Evolutionary conservation across 139 green algal species (phyloP).

Genomic region (Chlorella sp.): DNA sequence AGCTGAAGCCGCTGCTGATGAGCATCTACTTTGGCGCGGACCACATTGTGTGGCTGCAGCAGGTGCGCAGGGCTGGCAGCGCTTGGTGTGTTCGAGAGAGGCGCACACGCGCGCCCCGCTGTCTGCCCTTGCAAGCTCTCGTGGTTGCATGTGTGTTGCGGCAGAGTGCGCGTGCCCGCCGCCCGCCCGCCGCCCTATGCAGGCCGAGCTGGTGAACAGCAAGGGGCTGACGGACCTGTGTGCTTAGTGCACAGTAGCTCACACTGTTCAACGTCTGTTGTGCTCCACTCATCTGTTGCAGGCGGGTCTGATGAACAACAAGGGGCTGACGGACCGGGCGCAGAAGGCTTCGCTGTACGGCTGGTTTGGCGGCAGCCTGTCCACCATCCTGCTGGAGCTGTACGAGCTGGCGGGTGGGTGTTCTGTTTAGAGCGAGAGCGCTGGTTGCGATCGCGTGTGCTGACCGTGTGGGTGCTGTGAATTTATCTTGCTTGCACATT

Average conservation of each 20-base stretch:
- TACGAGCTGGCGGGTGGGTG: conserved; percentile 43
- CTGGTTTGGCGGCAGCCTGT: conserved; percentile 67
- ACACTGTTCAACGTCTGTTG: too few relatives aligned
- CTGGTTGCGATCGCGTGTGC: not conserved
- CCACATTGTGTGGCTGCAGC: conserved; percentile 92
- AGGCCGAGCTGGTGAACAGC: too few relatives aligned
- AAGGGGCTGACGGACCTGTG: too few relatives aligned
- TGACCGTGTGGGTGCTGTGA: too few relatives aligned
- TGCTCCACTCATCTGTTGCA: not conserved
- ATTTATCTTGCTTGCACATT: too few relatives aligned
- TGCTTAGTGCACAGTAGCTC: too few relatives aligned
- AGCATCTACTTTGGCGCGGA: conserved; percentile 94
- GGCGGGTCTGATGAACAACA: conserved; percentile 85
- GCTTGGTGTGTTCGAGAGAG: not conserved
- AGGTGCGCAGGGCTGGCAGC: conserved; percentile 22
- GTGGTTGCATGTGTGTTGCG: too few relatives aligned
- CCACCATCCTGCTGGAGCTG: conserved; percentile 58
- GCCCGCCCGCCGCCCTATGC: too few relatives aligned
- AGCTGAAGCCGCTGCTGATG: conserved; percentile 91
- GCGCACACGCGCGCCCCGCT: too few relatives aligned
- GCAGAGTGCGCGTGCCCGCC: too few relatives aligned
- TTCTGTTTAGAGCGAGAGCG: not conserved
- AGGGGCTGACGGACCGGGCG: conserved; percentile 62
- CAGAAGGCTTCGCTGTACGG: conserved; percentile 79
- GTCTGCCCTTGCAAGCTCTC: too few relatives aligned